phyloP scores from a whole-genome alignment of 208 protist genomes.

The Crithidia thermophila region DNA sequence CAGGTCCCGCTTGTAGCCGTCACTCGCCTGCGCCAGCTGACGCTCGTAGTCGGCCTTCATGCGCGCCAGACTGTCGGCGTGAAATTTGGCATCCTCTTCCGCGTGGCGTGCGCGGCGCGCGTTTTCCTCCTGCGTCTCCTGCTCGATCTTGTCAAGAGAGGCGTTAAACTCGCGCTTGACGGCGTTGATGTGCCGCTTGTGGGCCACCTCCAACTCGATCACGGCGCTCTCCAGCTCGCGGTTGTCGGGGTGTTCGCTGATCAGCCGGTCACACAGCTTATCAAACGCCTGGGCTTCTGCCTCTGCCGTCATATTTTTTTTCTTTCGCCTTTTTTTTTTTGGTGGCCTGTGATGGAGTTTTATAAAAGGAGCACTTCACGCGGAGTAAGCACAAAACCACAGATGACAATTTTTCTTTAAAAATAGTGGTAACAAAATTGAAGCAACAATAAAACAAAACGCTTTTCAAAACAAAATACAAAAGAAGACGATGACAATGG shows the following conservation, averaged over 20 bases:
- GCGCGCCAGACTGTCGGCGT: constrained; percentile 24
- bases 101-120: constrained; percentile 18
- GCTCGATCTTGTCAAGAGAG: constrained; percentile 29
- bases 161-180: constrained; percentile 43
- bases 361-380: too few species aligned
- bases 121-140: constrained; percentile 21
- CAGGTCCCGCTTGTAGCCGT: constrained; percentile 32
- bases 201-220: constrained; percentile 36
- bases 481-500: too few species aligned
- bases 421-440: too few species aligned
- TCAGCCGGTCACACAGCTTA: constrained; percentile 31
- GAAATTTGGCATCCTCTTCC: constrained; percentile 23
- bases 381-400: too few species aligned
- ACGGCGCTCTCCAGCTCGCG: constrained; percentile 33
- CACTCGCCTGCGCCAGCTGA: constrained; percentile 23
- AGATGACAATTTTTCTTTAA: too few species aligned
- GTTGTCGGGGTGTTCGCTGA: constrained; percentile 23
- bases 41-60: constrained; percentile 35
- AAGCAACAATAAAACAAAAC: too few species aligned
- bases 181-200: constrained; percentile 44
- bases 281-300: constrained; percentile 26
- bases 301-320: constrained; percentile 11
- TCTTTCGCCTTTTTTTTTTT: too few species aligned
- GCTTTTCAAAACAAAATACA: too few species aligned
- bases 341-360: too few species aligned